Conservation (phyloP, 1,139 yeast species). For the Suhomyces atakaporum region DNA sequence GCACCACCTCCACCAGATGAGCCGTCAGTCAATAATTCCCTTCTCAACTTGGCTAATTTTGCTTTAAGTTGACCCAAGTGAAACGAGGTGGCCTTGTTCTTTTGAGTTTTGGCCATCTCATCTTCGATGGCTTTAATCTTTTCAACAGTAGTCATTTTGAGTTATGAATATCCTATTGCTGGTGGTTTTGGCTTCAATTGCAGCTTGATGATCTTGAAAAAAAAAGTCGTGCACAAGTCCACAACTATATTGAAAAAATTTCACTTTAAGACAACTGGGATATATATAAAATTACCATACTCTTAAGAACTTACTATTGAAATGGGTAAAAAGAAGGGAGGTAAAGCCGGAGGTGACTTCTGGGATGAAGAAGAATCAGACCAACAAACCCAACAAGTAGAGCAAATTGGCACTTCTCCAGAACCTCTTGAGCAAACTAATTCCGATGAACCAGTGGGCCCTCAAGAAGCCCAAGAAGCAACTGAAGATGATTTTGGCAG, state of each 20-base stretch:
- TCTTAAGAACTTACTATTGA: slow-evolving; percentile 5
- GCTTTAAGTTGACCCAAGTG: slow-evolving; percentile 98
- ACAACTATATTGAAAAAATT: slow-evolving; percentile 15
- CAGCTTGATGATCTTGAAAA: slow-evolving; percentile 10
- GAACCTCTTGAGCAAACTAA: no score
- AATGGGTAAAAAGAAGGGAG: slow-evolving; percentile 55
- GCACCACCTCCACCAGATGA: slow-evolving; percentile 84
- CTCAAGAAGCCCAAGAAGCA: slow-evolving; percentile 32
- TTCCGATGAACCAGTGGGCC: slow-evolving; percentile 27
- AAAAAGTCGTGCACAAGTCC: slow-evolving; percentile 14
- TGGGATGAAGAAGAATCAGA: slow-evolving; percentile 83
- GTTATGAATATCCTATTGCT: not conserved
- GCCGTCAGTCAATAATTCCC: slow-evolving; percentile 84
- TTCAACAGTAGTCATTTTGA: slow-evolving; percentile 80
- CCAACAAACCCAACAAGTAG: slow-evolving; percentile 56
- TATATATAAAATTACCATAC: not conserved
- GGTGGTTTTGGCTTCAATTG: not conserved
- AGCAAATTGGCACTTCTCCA: slow-evolving; percentile 43
- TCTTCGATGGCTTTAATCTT: slow-evolving; percentile 91
- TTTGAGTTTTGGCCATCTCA: slow-evolving; percentile 94
- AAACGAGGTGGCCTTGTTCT: slow-evolving; percentile 92
- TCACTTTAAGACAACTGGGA: slow-evolving; percentile 10
- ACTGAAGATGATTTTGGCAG: slow-evolving; percentile 52
- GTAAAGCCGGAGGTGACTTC: slow-evolving; percentile 61
- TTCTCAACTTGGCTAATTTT: slow-evolving; percentile 87